Evolutionary conservation across 164 flowering plant genomes (phyloP), one percentile per base, ranked within the genome.

Genomic region (Pachysandra terminalis): DNA sequence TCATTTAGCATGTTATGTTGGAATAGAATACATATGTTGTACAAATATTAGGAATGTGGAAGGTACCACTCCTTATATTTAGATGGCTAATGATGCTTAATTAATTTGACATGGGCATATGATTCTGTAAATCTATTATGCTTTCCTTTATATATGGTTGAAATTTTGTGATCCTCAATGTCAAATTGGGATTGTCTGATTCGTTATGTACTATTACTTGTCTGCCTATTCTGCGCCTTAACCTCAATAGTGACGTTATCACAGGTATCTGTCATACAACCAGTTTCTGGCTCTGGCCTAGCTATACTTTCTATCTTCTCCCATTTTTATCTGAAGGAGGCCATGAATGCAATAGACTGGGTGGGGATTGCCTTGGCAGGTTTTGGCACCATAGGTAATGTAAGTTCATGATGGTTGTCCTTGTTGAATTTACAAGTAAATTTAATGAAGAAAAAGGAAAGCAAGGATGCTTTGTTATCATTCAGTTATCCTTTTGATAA

Each of bases 221-320:
- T 12, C 19, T 9, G n/a, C n/a, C n/a, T 59, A 12, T 72, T 2
- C 27, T 66, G 15, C 45, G 24, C 22, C 24, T 61, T 75, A 22
- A 71, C 32, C 19, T 68, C 24, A 41, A 21, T 17, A 35, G 3
- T 76, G 35, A 69, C 0, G n/a, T 68, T 41, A 53, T n/a, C 35
- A 67, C 85, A 93, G 99, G 99, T 96, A 52, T 96, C 98, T 49
- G 84, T 96, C 13, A 84, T 96, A 66, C 99, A 96, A 81, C 99
- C 99, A 40, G 96, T 96, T 81, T 93, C 99, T 76, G 99, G 99
- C 4, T 87, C 92, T 81, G 99, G 98, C 65, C 97, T 96, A 66
- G 98, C 97, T 5, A 90, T 96, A 65, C 98, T 96, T 65, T 96
- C 87, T 54, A 65, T 93, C 35, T 96, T 96, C 77, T 96, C 99